Percentiles rank a stretch among this genome's conserved stretches.
Conservation (phyloP, 352 stramenopile species). For the Phytophthora hybrid region DNA sequence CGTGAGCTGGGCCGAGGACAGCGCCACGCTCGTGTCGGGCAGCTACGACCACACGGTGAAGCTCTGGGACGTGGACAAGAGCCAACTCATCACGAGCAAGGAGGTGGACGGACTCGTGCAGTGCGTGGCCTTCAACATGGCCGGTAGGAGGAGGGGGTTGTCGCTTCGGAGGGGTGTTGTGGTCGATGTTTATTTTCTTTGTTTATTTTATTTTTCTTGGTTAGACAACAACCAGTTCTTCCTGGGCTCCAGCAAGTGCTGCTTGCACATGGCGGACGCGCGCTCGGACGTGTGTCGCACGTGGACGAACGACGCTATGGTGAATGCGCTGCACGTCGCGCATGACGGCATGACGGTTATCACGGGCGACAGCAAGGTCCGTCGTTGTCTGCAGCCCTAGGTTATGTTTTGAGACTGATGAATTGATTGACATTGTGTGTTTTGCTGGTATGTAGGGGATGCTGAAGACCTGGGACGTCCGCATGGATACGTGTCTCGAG, state of each 20-base stretch:
- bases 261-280: conserved; percentile 77
- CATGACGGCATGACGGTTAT: conserved; percentile 82
- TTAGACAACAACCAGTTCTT: conserved; percentile 87
- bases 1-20: conserved; percentile 86
- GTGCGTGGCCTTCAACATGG: conserved; percentile 85
- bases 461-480: conserved; percentile 90
- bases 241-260: conserved; percentile 83
- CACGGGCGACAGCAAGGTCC: conserved; percentile 85
- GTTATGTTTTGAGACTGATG: neutral
- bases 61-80: conserved; percentile 89
- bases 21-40: conserved; percentile 70
- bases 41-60: conserved; percentile 92
- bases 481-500: conserved; percentile 80
- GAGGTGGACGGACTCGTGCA: conserved; percentile 85
- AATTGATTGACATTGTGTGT: neutral
- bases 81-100: conserved; percentile 63
- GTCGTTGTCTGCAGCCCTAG: conserved; percentile 14
- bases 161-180: neutral
- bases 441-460: conserved; percentile 53
- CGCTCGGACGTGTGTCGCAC: conserved; percentile 64
- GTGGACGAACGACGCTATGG: conserved; percentile 89
- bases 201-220: neutral
- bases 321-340: conserved; percentile 86
- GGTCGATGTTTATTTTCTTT: neutral
- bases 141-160: conserved; percentile 42